These are phyloP conservation scores for Ustilago loliicola DNA, from an alignment of 1,284 basidiomycete genomes.

Conservation along the genomic window DNA sequence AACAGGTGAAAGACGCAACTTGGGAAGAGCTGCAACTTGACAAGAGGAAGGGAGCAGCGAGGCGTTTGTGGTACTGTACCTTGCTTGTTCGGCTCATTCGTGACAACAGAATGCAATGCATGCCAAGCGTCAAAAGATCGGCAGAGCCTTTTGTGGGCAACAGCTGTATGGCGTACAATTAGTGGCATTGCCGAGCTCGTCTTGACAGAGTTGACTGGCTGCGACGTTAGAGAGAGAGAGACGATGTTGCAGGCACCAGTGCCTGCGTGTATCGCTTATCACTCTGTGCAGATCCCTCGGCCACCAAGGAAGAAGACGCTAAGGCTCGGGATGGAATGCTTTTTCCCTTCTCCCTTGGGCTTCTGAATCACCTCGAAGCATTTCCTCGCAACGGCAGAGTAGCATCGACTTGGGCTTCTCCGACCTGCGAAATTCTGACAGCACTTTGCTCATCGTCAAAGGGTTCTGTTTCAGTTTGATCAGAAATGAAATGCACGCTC, in stretches of 20 bases:
- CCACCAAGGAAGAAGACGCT: not conserved
- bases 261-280: slow-evolving; percentile 1
- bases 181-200: not conserved
- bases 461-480: not conserved
- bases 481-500: not conserved
- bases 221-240: no score
- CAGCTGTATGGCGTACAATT: not conserved
- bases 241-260: slow-evolving; percentile 5
- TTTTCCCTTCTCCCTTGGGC: not conserved
- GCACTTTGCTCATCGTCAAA: slow-evolving; percentile 3
- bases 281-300: not conserved
- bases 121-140: slow-evolving; percentile 29
- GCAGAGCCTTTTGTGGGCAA: not conserved
- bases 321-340: slow-evolving; percentile 6
- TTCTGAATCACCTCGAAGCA: no score
- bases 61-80: not conserved
- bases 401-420: not conserved
- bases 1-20: not conserved
- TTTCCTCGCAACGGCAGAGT: no score
- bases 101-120: slow-evolving; percentile 13
- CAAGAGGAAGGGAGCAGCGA: not conserved
- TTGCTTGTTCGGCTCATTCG: not conserved
- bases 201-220: not conserved
- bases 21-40: not conserved
- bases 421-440: slow-evolving; percentile 3